Base-by-base conservation (phyloP, 2,329 filamentous ascomycete species). In the Huntiella bhutanensis region DNA sequence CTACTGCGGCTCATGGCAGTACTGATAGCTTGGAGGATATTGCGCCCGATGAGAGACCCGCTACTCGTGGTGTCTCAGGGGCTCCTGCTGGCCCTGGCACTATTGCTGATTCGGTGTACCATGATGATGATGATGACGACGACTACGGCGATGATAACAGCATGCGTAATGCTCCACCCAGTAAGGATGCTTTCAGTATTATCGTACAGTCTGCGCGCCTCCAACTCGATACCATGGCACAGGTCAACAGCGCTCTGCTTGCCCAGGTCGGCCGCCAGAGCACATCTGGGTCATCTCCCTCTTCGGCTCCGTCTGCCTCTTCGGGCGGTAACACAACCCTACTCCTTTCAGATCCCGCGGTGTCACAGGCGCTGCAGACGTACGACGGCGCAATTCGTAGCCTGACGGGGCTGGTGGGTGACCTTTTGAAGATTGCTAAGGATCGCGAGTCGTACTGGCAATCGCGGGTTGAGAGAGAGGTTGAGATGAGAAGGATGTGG, bases 381-480 rank as follows among this genome's bases (percentile, higher is more conserved):
- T 96, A 95, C 58, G 87, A 95, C 55, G 80, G 80, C 13, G 87
- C 88, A 0, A 85, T 96, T 49, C 79, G 78, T 52, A 95, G 87
- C 56, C 67, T 98, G 52, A 86, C 87, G 51, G 79, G 76, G 1
- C 71, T 96, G 6, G 72, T 96, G 49, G 80, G 82, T 15, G 86
- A 95, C 58, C 69, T 98, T 6, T 68, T 95, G 41, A 84, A 87
- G 43, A 96, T 98, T 56, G 88, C 87, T 6, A 80, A 82, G 55
- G 91, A 98, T 58, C 81, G 92, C 44, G 91, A 98, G 61, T 78
- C 85, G 1, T 94, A 93, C 59, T 98, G 91, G 91, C 88, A 96
- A 60, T 92, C 93, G 58, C 79, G 87, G 11, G 68, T 98, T 36
- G 87, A 94, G 54, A 80, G 86, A 46, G 91, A 98, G 63, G 79